phyloP scores from a whole-genome alignment of 176 grass and related monocot species.

The Zoysia pacifica region DNA sequence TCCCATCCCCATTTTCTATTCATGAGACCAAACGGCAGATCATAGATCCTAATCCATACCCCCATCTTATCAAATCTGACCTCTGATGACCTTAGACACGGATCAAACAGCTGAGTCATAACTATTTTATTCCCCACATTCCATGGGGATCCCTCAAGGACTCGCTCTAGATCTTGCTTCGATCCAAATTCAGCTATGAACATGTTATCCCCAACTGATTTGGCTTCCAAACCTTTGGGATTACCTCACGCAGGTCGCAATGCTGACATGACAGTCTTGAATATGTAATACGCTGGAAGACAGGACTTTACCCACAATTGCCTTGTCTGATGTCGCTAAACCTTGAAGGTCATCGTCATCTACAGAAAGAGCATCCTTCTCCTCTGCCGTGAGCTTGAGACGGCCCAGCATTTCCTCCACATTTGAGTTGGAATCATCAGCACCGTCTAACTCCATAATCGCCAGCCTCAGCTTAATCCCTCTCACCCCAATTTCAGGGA shows the following conservation, averaged over 20 bases:
- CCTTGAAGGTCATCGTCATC: no score
- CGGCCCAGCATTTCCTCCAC: neutral
- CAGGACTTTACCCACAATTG: neutral
- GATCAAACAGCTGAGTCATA: no score
- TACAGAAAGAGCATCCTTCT: neutral
- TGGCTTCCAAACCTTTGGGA: neutral
- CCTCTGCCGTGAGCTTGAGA: neutral
- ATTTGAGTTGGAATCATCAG: neutral
- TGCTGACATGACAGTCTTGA: neutral
- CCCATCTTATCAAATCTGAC: neutral
- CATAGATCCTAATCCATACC: neutral
- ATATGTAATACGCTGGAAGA: neutral
- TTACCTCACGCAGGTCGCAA: neutral
- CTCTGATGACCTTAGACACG: no score
- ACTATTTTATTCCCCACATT: neutral
- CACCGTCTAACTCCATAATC: neutral
- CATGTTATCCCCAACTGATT: neutral
- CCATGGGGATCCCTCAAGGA: neutral
- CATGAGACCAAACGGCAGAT: neutral
- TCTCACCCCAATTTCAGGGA: neutral
- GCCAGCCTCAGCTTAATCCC: no score
- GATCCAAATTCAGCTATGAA: neutral
- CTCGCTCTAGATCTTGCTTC: neutral
- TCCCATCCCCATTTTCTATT: neutral
- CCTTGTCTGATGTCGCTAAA: neutral